Percentiles rank a stretch among this genome's conserved stretches.
Conservation (phyloP, 2,329 filamentous ascomycete species). For the Colletotrichum eleusines region DNA sequence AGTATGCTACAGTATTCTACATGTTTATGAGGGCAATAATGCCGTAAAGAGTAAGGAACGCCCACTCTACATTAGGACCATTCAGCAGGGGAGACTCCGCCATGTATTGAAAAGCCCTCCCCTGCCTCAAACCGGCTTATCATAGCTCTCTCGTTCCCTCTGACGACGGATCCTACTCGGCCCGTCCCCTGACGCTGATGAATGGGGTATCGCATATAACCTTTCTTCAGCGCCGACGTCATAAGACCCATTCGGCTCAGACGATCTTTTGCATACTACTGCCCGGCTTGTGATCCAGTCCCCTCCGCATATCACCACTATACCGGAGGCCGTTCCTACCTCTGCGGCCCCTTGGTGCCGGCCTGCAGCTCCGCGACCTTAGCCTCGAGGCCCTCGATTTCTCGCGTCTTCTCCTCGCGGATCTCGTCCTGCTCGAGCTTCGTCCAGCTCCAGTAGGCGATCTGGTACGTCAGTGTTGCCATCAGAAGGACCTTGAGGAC, state of each 20-base stretch:
- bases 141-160: not conserved
- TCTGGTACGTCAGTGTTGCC: constrained; percentile 82
- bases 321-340: not conserved
- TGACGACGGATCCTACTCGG: not conserved
- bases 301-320: not conserved
- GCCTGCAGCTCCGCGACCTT: constrained; percentile 52
- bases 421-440: constrained; percentile 81
- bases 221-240: not conserved
- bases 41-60: not conserved
- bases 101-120: not conserved
- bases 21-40: not conserved
- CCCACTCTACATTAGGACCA: not conserved
- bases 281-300: not conserved
- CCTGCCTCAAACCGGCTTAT: not conserved
- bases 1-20: constrained; percentile 3
- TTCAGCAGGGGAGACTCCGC: too few relatives aligned
- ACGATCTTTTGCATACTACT: not conserved
- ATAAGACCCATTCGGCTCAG: not conserved
- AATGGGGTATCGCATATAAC: not conserved
- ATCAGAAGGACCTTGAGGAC: constrained; percentile 80
- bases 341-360: constrained; percentile 6
- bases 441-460: constrained; percentile 80
- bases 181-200: not conserved
- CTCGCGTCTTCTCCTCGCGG: constrained; percentile 59
- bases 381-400: constrained; percentile 54